Base-by-base conservation (phyloP, 2,329 filamentous ascomycete species). In the Elsinoe ampelina region DNA sequence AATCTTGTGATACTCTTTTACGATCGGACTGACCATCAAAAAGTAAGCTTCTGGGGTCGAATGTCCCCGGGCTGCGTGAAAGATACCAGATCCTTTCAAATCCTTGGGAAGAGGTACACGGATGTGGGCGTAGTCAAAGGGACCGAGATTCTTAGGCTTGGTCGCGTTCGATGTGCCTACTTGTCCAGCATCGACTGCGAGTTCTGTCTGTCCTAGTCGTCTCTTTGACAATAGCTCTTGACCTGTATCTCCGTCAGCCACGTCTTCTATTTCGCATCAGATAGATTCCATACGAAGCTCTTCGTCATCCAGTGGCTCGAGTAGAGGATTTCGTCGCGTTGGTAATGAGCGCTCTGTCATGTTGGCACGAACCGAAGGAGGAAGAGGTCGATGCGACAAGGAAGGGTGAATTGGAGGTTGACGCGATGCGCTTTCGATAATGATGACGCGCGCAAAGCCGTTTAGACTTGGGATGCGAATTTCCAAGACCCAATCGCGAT, bases 41-140 rank as follows among this genome's bases (percentile, higher is more conserved):
- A 97, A 98, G 74, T 98, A 98, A 63, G 89, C 93, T 70, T 89
- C 89, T 4, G 93, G 92, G 59, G 77, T 80, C 61, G 77, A 72
- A 60, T 77, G 71, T 56, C 79, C 75, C 8, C 73, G 71, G 68
- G 84, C 84, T 59, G 84, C 85, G 66, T 88, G 86, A 77, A 97
- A 97, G 66, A 98, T 95, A 67, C 93, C 93, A 5, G 91, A 95
- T 26, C 80, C 80, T 60, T 84, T 82, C 63, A 97, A 85, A 62
- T 93, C 90, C 72, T 91, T 93, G 51, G 93, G 93, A 47, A 98
- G 76, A 12, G 93, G 92, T 59, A 91, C 92, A 67, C 92, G 87
- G 51, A 98, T 79, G 70, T 98, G 93, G 62, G 91, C 92, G 72
- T 98, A 98, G 72, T 97, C 93, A 70, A 98, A 95, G 47, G 85